phyloP scores from a whole-genome alignment of 106 monocot species.

The Phalaenopsis equestris region DNA sequence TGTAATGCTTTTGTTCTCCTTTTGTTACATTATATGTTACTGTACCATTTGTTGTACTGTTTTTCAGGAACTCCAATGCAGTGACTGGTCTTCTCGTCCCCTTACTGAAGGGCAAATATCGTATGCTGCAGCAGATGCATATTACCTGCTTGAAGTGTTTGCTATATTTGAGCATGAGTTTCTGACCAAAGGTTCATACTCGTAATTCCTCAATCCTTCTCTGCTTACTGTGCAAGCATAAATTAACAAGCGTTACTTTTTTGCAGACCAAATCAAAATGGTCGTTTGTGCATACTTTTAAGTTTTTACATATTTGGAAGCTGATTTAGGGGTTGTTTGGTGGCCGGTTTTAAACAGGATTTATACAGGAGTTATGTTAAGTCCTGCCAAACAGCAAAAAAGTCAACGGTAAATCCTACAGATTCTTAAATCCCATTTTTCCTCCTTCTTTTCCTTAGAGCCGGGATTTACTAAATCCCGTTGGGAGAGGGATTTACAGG shows the following conservation, averaged over 20 bases:
- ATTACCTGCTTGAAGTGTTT: constrained; percentile 90
- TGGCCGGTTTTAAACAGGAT: too few relatives aligned
- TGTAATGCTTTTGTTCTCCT: not conserved
- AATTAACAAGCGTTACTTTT: not conserved
- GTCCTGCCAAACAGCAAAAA: too few relatives aligned
- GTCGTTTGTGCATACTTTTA: too few relatives aligned
- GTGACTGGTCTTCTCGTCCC: constrained; percentile 94
- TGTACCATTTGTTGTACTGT: constrained; percentile 8
- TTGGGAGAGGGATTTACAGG: too few relatives aligned
- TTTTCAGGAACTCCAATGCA: constrained; percentile 82
- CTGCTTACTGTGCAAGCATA: not conserved
- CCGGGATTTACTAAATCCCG: too few relatives aligned
- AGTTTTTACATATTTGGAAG: not conserved
- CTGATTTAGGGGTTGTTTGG: not conserved
- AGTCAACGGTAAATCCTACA: too few relatives aligned
- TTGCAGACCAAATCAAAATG: too few relatives aligned
- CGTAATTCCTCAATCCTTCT: not conserved
- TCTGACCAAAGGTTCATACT: constrained; percentile 33
- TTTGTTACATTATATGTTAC: not conserved
- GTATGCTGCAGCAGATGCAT: constrained; percentile 94
- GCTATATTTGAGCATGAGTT: constrained; percentile 40
- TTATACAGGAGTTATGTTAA: too few relatives aligned
- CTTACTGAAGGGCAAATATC: constrained; percentile 67
- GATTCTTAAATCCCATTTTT: too few relatives aligned
- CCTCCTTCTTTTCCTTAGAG: too few relatives aligned